Evolutionary conservation across 192 early-diverging fungal genomes (phyloP).

Genomic region (Podila verticillata): DNA sequence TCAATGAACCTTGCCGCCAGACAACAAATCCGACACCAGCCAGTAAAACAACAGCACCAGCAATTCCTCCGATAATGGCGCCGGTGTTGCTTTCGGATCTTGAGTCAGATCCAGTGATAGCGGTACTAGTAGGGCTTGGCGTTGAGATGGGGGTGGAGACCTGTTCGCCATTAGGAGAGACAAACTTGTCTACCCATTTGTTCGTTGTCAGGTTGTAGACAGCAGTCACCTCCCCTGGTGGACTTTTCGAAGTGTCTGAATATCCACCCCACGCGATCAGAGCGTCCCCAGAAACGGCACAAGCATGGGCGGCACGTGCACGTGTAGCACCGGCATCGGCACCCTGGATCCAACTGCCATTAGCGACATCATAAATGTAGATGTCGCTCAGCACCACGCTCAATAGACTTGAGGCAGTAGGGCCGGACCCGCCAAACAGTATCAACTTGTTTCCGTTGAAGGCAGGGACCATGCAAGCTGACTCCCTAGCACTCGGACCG

Average conservation of each 20-base stretch:
- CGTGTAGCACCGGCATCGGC: neutral
- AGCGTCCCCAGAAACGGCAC: slow-evolving; percentile 5
- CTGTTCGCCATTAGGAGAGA: no score
- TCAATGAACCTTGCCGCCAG: no score
- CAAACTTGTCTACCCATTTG: neutral
- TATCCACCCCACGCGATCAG: slow-evolving; percentile 19
- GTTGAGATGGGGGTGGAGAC: no score
- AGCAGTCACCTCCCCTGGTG: neutral
- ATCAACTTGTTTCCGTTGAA: slow-evolving; percentile 9
- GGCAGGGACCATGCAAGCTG: slow-evolving; percentile 4
- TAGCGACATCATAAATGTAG: slow-evolving; percentile 7
- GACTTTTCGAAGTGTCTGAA: neutral
- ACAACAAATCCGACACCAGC: no score
- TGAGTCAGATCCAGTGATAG: no score
- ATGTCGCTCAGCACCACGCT: slow-evolving; percentile 1
- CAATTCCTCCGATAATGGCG: no score
- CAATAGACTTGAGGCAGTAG: no score
- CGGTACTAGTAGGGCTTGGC: no score
- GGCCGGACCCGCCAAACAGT: slow-evolving; percentile 5
- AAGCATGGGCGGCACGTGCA: neutral
- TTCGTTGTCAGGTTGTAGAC: neutral
- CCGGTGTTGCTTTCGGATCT: no score
- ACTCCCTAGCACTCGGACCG: neutral
- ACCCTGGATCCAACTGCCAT: neutral
- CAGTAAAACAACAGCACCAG: no score